Evolutionary conservation across 2,329 filamentous ascomycete genomes (phyloP).

Genomic region (Hypoxylon sp.): DNA sequence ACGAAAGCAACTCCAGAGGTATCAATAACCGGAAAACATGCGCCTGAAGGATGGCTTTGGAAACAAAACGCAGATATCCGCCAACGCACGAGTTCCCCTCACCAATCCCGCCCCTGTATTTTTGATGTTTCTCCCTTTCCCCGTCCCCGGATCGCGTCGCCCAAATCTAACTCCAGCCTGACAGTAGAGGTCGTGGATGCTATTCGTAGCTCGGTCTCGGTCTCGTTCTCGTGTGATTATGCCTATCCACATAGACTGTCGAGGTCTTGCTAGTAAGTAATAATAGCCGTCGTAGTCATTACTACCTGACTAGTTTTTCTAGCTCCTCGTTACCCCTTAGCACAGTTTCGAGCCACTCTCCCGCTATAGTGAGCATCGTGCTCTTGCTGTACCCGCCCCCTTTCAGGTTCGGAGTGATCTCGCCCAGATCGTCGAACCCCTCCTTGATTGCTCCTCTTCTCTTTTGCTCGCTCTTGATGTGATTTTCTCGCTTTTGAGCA

Average conservation of each 20-base stretch:
- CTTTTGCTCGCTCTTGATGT: slow-evolving; percentile 68
- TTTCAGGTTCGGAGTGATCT: slow-evolving; percentile 76
- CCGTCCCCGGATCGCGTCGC: slow-evolving; percentile 3
- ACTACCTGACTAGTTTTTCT: slow-evolving; percentile 45
- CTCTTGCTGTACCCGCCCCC: slow-evolving; percentile 85
- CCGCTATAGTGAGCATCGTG: slow-evolving; percentile 76
- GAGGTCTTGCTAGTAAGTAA: slow-evolving; percentile 1
- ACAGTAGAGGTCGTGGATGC: slow-evolving; percentile 17
- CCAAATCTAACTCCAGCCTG: slow-evolving; percentile 27
- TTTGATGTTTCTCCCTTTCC: slow-evolving; percentile 12
- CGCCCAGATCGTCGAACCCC: slow-evolving; percentile 81
- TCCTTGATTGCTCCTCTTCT: slow-evolving; percentile 74
- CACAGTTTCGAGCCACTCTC: slow-evolving; percentile 79
- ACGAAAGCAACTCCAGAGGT: slow-evolving; percentile 29
- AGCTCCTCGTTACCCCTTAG: slow-evolving; percentile 72
- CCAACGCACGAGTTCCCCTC: neutral
- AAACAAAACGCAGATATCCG: slow-evolving; percentile 22
- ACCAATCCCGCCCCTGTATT: slow-evolving; percentile 13
- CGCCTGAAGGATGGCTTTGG: slow-evolving; percentile 13
- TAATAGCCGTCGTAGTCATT: slow-evolving; percentile 42
- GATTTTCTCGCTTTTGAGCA: slow-evolving; percentile 83
- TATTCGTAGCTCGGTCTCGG: neutral
- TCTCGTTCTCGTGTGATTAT: slow-evolving; percentile 1
- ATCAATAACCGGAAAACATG: slow-evolving; percentile 31
- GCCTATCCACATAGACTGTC: slow-evolving; percentile 11